Base-by-base conservation (phyloP, 306 rosid species). In the Ochetophila trinervis region DNA sequence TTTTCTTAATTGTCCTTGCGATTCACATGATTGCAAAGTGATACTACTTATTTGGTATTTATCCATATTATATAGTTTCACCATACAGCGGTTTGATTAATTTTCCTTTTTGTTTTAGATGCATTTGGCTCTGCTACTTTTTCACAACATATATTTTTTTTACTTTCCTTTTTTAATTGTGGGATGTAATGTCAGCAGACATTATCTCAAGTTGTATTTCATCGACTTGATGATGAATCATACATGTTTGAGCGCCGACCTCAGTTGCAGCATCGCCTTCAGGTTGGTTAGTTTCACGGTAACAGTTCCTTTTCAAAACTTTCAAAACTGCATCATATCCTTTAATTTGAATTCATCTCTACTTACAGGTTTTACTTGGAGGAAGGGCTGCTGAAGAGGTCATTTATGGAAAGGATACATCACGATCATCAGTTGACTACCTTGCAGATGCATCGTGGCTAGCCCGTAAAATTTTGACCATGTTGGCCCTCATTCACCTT, bases 381-480 rank as follows among this genome's bases (percentile, higher is more conserved):
- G 99, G 90, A 53, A 84, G 99, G 76, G 99, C 99, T 18, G 97
- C 99, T 0, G 99, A 94, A 74, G 99, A 94, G 81, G 87, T 94
- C 74, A 84, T 90, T 34, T 94, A 90, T 80, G 99, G 99, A 66
- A 85, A 84, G 62, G 99, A 90, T 80, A 90, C 99, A 13, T 90
- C 99, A 22, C 81, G 59, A 74, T 90, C 96, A 72, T 94, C 99
- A 4, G 91, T 85, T 70, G 88, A 78, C 75, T 94, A 90, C 82
- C 96, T 90, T 69, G 91, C 99, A 14, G 90, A 90, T 82, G 99
- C 99, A 55, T 86, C 97, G 50, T 94, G 97, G 96, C 96, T 94
- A 74, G 97, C 99, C 70, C 99, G 97, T 68, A 88, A 94, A 94
- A 90, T 94, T 70, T 72, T 94, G 68, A 88, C 97, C 74, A 86